Percentiles rank a stretch among this genome's conserved stretches.
phyloP scores from a whole-genome alignment of 331 rosid species.

The Pyracantha coccinea region DNA sequence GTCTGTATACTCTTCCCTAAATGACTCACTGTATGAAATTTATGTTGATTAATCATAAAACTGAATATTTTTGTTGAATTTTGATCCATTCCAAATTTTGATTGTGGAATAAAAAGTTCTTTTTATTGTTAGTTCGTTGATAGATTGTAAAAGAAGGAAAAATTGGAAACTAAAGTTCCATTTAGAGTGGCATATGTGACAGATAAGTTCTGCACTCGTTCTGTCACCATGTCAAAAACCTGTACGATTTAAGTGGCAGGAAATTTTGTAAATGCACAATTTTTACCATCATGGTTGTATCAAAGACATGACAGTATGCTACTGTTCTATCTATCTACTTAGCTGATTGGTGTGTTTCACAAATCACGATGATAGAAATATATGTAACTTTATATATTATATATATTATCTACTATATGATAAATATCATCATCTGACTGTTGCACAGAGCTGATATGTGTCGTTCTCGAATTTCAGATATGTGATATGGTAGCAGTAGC shows the following conservation, averaged over 20 bases:
- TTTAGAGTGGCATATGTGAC: background rate
- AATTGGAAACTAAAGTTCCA: background rate
- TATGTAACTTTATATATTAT: background rate
- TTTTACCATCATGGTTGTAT: background rate
- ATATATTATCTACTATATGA: background rate
- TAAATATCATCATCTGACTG: background rate
- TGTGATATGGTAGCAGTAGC: conserved; percentile 99
- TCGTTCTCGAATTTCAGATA: conserved; percentile 50
- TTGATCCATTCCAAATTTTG: background rate
- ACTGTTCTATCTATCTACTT: background rate
- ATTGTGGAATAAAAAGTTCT: background rate
- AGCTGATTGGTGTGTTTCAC: background rate
- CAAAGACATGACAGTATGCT: background rate
- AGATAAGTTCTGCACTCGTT: background rate
- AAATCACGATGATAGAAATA: background rate
- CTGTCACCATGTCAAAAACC: background rate
- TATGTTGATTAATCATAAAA: background rate
- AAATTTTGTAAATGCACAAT: background rate
- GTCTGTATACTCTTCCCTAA: conserved; percentile 31
- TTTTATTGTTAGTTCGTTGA: background rate
- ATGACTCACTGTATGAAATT: background rate
- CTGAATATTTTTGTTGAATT: background rate
- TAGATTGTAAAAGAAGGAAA: background rate
- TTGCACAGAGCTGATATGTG: conserved; percentile 12
- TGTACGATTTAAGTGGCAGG: background rate